Conservation (phyloP, 805 yeast species). For the Candida sonorensis region DNA sequence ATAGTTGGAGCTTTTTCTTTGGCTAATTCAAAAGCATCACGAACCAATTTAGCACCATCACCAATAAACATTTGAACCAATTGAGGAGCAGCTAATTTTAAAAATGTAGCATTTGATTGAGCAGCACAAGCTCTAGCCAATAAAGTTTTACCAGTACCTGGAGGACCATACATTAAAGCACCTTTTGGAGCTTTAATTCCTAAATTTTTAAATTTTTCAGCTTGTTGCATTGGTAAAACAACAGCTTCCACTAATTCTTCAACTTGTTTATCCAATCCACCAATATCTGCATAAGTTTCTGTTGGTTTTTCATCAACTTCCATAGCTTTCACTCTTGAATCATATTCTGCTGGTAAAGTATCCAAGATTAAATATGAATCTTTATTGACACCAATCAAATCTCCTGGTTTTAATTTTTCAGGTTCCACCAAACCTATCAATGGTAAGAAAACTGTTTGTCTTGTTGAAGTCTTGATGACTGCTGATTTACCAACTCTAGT, state of each 20-base stretch:
- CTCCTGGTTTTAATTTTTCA: slow-evolving; percentile 89
- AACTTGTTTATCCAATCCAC: slow-evolving; percentile 96
- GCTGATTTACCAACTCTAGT: slow-evolving; percentile 95
- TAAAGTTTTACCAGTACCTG: slow-evolving; percentile 97
- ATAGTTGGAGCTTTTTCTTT: slow-evolving; percentile 98
- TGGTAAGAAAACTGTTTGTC: slow-evolving; percentile 96
- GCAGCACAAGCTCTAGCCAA: slow-evolving; percentile 99
- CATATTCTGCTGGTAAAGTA: slow-evolving; percentile 95
- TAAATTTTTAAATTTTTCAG: slow-evolving; percentile 86
- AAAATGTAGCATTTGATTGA: slow-evolving; percentile 94
- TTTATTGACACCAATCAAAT: slow-evolving; percentile 94
- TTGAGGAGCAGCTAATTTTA: slow-evolving; percentile 96
- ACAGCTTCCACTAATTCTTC: slow-evolving; percentile 98
- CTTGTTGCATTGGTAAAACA: slow-evolving; percentile 96
- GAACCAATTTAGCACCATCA: slow-evolving; percentile 95
- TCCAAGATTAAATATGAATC: slow-evolving; percentile 92
- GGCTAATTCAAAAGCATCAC: slow-evolving; percentile 96
- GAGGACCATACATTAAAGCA: slow-evolving; percentile 98
- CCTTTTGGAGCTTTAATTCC: slow-evolving; percentile 99
- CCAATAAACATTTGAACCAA: slow-evolving; percentile 98
- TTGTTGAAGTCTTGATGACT: slow-evolving; percentile 92
- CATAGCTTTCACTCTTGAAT: slow-evolving; percentile 96
- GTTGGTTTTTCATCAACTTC: slow-evolving; percentile 99
- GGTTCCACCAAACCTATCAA: slow-evolving; percentile 94
- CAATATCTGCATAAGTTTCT: slow-evolving; percentile 94